phyloP scores from a whole-genome alignment of 1,139 yeast genomes.

The Yamadazyma dendronema region DNA sequence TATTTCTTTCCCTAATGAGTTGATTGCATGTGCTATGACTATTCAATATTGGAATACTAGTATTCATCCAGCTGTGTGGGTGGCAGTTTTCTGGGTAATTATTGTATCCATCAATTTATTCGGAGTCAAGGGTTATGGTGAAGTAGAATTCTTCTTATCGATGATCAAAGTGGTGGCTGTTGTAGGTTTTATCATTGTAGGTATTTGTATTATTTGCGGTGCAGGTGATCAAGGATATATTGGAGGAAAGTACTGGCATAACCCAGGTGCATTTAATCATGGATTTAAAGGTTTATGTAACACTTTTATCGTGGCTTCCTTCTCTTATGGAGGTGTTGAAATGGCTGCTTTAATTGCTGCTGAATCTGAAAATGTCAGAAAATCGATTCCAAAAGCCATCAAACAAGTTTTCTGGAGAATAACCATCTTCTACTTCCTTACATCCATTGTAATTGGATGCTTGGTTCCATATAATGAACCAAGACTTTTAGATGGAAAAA shows the following conservation, averaged over 20 bases:
- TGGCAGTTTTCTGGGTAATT: slow-evolving; percentile 38
- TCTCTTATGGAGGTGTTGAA: slow-evolving; percentile 63
- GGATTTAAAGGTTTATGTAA: slow-evolving; percentile 79
- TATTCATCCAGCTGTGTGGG: slow-evolving; percentile 44
- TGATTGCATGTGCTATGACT: slow-evolving; percentile 45
- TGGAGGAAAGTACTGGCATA: slow-evolving; percentile 40
- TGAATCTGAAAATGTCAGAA: slow-evolving; percentile 71
- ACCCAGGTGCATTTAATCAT: slow-evolving; percentile 50
- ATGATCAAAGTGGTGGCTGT: slow-evolving; percentile 44
- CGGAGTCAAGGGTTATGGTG: slow-evolving; percentile 49
- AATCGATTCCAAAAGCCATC: slow-evolving; percentile 69
- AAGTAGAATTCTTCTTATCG: slow-evolving; percentile 42
- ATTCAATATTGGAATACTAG: slow-evolving; percentile 39
- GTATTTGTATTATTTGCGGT: slow-evolving; percentile 37
- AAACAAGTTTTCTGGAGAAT: slow-evolving; percentile 77
- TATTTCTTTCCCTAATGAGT: slow-evolving; percentile 43
- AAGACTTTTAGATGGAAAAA: slow-evolving; percentile 32
- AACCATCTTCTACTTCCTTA: slow-evolving; percentile 52
- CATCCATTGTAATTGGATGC: slow-evolving; percentile 47
- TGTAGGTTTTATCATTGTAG: slow-evolving; percentile 40
- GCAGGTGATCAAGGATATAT: slow-evolving; percentile 42
- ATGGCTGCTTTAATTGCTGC: slow-evolving; percentile 81
- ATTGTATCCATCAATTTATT: slow-evolving; percentile 39
- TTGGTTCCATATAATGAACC: slow-evolving; percentile 42
- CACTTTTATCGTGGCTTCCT: slow-evolving; percentile 85